Evolutionary conservation across 225 moss, liverwort and hornwort genomes (phyloP).

Genomic region (Physcomitrellopsis africana): DNA sequence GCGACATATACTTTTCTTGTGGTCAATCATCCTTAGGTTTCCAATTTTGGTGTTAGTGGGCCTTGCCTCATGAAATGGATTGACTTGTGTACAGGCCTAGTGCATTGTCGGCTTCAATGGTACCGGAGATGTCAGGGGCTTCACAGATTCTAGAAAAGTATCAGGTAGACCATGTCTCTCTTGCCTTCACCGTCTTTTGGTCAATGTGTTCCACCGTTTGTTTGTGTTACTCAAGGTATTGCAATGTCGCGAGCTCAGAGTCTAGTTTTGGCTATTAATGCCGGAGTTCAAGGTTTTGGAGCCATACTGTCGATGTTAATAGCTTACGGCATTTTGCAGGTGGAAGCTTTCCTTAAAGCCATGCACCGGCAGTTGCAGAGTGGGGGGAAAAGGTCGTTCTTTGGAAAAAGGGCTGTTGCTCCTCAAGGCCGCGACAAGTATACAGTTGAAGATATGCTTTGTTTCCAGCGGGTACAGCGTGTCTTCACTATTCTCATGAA

Average conservation of each 20-base stretch:
- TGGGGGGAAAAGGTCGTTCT: conserved; percentile 76
- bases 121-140: conserved; percentile 73
- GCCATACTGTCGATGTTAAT: not conserved
- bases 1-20: not conserved
- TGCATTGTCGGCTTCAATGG: conserved; percentile 58
- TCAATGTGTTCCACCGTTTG: too few species aligned
- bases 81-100: conserved; percentile 44
- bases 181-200: conserved; percentile 18
- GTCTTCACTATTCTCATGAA: not conserved
- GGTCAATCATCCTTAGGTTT: not conserved
- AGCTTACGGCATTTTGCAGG: conserved; percentile 37
- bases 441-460: conserved; percentile 82
- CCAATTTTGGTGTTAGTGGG: conserved; percentile 15
- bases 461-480: conserved; percentile 51
- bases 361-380: conserved; percentile 80
- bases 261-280: not conserved
- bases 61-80: conserved; percentile 22
- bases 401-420: conserved; percentile 69
- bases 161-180: conserved; percentile 50
- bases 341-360: conserved; percentile 76
- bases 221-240: not conserved
- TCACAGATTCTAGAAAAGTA: conserved; percentile 75
- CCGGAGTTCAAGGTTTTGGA: not conserved
- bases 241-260: not conserved
- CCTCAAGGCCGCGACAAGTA: conserved; percentile 80